A percentile compares a stretch with the other conserved stretches of the same genome.
Evolutionary conservation across 2,329 filamentous ascomycete species (phyloP).

Genomic region (Cladosporium sp.): DNA sequence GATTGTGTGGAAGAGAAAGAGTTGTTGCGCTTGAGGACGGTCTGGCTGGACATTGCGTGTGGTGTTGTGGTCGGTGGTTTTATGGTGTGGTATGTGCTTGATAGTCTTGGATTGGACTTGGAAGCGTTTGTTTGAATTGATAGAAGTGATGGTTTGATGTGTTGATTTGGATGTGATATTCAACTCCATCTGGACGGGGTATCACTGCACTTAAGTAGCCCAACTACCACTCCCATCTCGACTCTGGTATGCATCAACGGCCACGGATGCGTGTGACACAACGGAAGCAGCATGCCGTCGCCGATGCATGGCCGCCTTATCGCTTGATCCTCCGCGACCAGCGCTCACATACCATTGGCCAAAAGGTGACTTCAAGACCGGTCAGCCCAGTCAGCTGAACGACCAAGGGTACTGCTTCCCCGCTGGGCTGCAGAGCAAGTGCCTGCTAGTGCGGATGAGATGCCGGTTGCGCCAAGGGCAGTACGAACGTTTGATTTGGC

Average conservation of each 20-base stretch:
- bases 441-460: constrained; percentile 3
- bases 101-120: neutral
- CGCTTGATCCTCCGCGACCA: neutral
- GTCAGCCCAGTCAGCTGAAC: constrained; percentile 18
- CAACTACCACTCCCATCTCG: neutral
- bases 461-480: constrained; percentile 17
- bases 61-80: neutral
- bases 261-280: constrained; percentile 1
- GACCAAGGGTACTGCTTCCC: neutral
- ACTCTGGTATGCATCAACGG: constrained; percentile 2
- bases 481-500: constrained; percentile 13
- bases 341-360: neutral
- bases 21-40: constrained; percentile 4
- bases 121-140: neutral
- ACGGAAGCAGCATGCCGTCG: constrained; percentile 16
- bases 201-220: neutral
- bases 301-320: constrained; percentile 16
- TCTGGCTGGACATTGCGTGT: constrained; percentile 3
- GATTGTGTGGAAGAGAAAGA: constrained; percentile 4
- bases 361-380: constrained; percentile 1
- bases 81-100: neutral
- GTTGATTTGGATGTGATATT: neutral
- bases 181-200: neutral
- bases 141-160: neutral
- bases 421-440: constrained; percentile 14